phyloP scores from a whole-genome alignment of 1,284 basidiomycete species.

The Malassezia nana region DNA sequence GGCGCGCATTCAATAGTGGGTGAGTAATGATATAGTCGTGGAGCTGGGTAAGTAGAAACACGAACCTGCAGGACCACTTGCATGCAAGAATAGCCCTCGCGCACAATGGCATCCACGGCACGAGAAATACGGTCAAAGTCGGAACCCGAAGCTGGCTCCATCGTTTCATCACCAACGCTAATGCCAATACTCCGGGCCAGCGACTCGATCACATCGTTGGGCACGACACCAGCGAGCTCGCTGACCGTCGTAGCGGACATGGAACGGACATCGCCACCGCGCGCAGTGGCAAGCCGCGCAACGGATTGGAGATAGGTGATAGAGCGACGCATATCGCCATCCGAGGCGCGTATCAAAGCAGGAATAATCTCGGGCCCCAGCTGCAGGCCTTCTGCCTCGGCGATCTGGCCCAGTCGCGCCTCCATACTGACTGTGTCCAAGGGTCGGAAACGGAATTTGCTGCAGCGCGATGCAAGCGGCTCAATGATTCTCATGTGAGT shows the following conservation, averaged over 20 bases:
- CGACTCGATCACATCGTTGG: conserved; percentile 60
- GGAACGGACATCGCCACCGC: conserved; percentile 22
- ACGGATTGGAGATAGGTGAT: conserved; percentile 98
- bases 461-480: conserved; percentile 94
- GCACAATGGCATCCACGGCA: conserved; percentile 65
- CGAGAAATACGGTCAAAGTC: conserved; percentile 64
- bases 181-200: conserved; percentile 70
- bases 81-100: conserved; percentile 83
- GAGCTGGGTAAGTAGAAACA: conserved; percentile 54
- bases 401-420: conserved; percentile 69
- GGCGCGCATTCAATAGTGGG: conserved; percentile 65
- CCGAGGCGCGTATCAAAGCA: conserved; percentile 67
- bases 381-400: conserved; percentile 54
- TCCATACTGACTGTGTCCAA: conserved; percentile 70
- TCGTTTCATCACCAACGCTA: conserved; percentile 51
- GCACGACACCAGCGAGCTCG: conserved; percentile 94
- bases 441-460: conserved; percentile 95
- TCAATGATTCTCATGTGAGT: conserved; percentile 77
- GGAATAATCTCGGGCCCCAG: conserved; percentile 50
- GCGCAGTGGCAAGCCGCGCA: conserved; percentile 57
- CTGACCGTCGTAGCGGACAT: conserved; percentile 56
- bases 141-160: neutral
- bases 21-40: conserved; percentile 82
- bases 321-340: conserved; percentile 89
- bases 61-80: conserved; percentile 77